These are phyloP conservation scores for Globisporangium acanthophoron DNA, from an alignment of 352 stramenopile species.

Conservation along the genomic window DNA sequence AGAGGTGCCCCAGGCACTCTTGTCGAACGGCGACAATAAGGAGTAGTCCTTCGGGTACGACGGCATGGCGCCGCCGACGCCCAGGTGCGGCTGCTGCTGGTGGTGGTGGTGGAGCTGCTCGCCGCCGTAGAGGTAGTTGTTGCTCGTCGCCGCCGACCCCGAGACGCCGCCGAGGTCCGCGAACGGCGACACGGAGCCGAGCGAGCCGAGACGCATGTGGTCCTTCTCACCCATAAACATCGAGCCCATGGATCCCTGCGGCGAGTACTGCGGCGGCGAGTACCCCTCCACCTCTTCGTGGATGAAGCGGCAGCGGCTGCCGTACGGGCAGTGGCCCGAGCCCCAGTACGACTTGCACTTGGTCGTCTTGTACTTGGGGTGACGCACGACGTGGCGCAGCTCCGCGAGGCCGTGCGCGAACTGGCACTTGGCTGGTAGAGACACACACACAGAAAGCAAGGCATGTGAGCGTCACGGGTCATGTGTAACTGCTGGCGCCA, in stretches of 20 bases:
- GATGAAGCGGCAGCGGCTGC: conserved; percentile 84
- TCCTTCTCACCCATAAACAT: conserved; percentile 62
- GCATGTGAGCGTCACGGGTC: not conserved
- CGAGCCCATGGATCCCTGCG: conserved; percentile 29
- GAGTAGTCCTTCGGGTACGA: conserved; percentile 64
- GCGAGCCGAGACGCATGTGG: conserved; percentile 14
- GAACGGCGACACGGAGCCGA: conserved; percentile 23
- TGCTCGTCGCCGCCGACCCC: conserved; percentile 16
- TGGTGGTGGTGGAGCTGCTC: conserved; percentile 1
- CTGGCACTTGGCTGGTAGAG: conserved; percentile 71
- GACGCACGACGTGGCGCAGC: conserved; percentile 77
- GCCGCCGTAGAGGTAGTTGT: conserved; percentile 27
- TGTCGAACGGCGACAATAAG: conserved; percentile 55
- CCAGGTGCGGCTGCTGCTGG: conserved; percentile 4
- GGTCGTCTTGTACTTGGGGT: conserved; percentile 90
- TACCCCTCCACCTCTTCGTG: conserved; percentile 76
- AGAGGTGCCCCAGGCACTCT: conserved; percentile 36
- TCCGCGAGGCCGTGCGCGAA: conserved; percentile 80
- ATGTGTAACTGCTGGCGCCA: not conserved
- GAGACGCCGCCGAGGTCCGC: conserved; percentile 21
- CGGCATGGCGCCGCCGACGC: conserved; percentile 20
- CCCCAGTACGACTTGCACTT: conserved; percentile 90
- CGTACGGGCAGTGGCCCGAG: conserved; percentile 86
- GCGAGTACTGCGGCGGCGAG: conserved; percentile 46
- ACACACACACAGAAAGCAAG: not conserved